Evolutionary conservation across 345 rosid genomes (phyloP).

Genomic region (Garcia nutans): DNA sequence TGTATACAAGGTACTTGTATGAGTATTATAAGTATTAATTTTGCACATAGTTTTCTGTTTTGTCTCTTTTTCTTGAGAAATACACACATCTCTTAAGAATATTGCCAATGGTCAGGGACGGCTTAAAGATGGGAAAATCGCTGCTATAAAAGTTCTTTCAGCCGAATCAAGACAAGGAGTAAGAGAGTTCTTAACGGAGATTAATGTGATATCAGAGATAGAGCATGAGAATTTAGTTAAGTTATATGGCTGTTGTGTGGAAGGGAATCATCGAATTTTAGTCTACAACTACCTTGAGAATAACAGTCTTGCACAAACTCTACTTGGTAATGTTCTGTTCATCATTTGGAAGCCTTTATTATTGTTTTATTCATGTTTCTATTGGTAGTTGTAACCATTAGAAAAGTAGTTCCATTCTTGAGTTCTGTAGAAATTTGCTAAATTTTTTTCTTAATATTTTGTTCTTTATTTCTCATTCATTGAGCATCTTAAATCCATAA

Average conservation of each 20-base stretch:
- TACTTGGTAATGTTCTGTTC: constrained; percentile 57
- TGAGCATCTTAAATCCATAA: not conserved
- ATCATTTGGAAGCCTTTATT: not conserved
- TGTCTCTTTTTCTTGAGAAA: constrained; percentile 4
- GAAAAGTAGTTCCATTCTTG: not conserved
- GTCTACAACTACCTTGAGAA: constrained; percentile 91
- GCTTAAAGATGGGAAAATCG: constrained; percentile 72
- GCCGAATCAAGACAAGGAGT: constrained; percentile 93
- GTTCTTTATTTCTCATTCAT: not conserved
- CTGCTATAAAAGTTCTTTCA: constrained; percentile 88
- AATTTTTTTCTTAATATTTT: not conserved
- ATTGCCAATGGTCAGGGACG: constrained; percentile 57
- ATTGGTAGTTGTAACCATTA: not conserved
- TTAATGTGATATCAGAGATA: constrained; percentile 66
- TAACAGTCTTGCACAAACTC: constrained; percentile 81
- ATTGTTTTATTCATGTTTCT: constrained; percentile 8
- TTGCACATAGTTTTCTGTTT: not conserved
- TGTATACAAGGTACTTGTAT: constrained; percentile 67
- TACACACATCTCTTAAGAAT: constrained; percentile 4
- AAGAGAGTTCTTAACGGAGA: constrained; percentile 83
- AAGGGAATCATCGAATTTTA: constrained; percentile 74
- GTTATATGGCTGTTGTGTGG: constrained; percentile 88
- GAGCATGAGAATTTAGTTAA: constrained; percentile 83
- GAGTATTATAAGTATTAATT: not conserved
- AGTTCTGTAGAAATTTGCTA: not conserved